A percentile compares a stretch with the other conserved stretches of the same genome.
phyloP scores from a whole-genome alignment of 2,329 filamentous ascomycete genomes.

The Pseudophaeomoniella oleicola region DNA sequence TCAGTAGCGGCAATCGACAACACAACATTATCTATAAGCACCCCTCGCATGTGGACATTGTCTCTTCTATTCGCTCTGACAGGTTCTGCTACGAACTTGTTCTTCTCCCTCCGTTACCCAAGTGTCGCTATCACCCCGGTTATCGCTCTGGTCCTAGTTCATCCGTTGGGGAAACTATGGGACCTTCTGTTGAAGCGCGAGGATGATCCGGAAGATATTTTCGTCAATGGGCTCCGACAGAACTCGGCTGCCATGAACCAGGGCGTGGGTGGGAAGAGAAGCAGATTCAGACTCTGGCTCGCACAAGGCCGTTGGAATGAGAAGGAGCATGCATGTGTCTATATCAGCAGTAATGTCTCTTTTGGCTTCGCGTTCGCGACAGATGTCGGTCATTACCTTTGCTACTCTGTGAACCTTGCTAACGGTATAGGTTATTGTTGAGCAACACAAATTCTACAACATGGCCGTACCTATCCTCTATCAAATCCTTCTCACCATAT shows the following conservation, averaged over 20 bases:
- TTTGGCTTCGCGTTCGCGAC: constrained; percentile 84
- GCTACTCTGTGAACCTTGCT: constrained; percentile 1
- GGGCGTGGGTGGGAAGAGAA: constrained; percentile 12
- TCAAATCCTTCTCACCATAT: constrained; percentile 69
- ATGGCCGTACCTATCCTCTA: constrained; percentile 65
- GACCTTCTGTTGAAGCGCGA: constrained; percentile 53
- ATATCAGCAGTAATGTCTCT: constrained; percentile 78
- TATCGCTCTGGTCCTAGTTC: constrained; percentile 71
- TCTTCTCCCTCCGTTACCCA: constrained; percentile 81
- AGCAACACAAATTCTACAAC: constrained; percentile 79
- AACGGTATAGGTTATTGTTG: constrained; percentile 52
- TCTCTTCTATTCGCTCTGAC: constrained; percentile 69
- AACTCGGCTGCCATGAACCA: constrained; percentile 19
- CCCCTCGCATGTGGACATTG: constrained; percentile 72
- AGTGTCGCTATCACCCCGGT: constrained; percentile 82
- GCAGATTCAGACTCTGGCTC: constrained; percentile 53
- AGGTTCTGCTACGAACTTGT: constrained; percentile 71
- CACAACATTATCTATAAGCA: constrained; percentile 61
- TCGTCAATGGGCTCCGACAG: constrained; percentile 43
- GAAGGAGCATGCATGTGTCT: constrained; percentile 79
- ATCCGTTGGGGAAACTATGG: constrained; percentile 70
- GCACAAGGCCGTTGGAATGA: constrained; percentile 74
- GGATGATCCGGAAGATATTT: constrained; percentile 40
- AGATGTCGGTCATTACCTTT: constrained; percentile 36
- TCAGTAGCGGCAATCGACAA: constrained; percentile 66